Conservation (phyloP, 176 grass and related monocot species). For the Aegilops bicornis region DNA sequence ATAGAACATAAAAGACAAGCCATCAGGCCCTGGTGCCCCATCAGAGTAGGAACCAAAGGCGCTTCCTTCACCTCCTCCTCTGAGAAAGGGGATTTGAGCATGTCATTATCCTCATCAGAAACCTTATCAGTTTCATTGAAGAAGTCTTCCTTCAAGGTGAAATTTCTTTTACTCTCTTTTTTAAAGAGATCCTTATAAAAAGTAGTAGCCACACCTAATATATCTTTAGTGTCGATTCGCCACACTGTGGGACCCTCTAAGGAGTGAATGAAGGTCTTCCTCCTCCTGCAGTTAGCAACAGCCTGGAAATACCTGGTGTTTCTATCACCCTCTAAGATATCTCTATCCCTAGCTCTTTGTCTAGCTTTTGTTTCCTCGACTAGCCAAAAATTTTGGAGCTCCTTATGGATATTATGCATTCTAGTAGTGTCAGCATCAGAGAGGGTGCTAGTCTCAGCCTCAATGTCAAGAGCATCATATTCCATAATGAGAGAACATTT, state of each 20-base stretch:
- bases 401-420: neutral
- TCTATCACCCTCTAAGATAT: neutral
- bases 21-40: no score
- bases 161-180: neutral
- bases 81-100: no score
- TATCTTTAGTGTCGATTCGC: neutral
- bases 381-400: no score
- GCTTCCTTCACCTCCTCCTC: no score
- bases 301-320: neutral
- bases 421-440: neutral
- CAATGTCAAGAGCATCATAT: neutral
- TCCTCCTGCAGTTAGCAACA: neutral
- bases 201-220: neutral
- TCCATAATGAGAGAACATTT: neutral
- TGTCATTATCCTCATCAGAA: no score
- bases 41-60: no score
- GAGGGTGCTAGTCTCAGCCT: neutral
- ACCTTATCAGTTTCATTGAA: no score
- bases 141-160: no score
- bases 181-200: neutral
- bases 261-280: neutral
- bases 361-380: neutral
- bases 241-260: neutral
- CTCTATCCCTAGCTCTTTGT: neutral
- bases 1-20: no score